Evolutionary conservation across 345 rosid genomes (phyloP).

Genomic region (Ricinus communis): DNA sequence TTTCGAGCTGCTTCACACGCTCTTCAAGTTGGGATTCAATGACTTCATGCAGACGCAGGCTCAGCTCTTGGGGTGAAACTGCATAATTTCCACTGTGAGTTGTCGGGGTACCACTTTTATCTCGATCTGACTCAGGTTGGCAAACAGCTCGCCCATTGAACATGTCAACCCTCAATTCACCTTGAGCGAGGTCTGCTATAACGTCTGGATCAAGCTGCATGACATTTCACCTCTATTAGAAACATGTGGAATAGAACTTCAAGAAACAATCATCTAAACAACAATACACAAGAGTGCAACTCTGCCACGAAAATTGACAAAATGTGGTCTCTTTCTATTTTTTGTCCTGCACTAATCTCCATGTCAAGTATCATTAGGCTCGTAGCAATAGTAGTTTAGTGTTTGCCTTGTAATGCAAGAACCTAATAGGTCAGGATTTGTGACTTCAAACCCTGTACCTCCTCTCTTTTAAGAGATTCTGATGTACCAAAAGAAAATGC

Average conservation of each 20-base stretch:
- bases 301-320: background rate
- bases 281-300: background rate
- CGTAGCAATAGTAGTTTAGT: too few relatives aligned
- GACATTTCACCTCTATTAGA: conserved; percentile 14
- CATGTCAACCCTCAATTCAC: conserved; percentile 49
- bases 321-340: background rate
- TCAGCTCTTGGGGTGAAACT: conserved; percentile 76
- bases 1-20: conserved; percentile 67
- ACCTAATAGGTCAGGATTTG: too few relatives aligned
- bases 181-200: conserved; percentile 59
- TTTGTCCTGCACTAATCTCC: background rate
- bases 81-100: conserved; percentile 52
- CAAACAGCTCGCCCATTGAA: conserved; percentile 28
- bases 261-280: background rate
- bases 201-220: conserved; percentile 63
- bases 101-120: conserved; percentile 55
- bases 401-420: too few relatives aligned
- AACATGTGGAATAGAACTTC: background rate
- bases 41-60: conserved; percentile 67
- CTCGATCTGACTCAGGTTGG: conserved; percentile 45
- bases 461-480: too few relatives aligned
- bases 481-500: background rate
- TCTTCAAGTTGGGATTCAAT: conserved; percentile 65
- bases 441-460: too few relatives aligned
- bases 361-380: background rate